Evolutionary conservation across 805 yeast genomes (phyloP), one percentile per base, ranked within the genome.

Genomic region (Hanseniaspora hatyaiensis): DNA sequence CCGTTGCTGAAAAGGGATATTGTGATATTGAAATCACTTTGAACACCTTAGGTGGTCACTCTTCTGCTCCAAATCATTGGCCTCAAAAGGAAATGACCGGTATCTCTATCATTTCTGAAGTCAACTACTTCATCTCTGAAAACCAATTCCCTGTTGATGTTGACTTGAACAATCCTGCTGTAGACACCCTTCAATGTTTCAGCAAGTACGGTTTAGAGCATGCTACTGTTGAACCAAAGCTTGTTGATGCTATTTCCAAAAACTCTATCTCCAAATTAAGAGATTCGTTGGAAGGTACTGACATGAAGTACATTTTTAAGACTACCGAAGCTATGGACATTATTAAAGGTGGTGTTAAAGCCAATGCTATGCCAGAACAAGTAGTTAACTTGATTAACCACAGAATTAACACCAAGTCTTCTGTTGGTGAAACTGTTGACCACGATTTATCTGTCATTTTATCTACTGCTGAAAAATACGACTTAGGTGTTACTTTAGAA

Each of bases 331-430:
- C 85, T 0, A 64, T 71, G 34, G 82, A 78, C 56, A 67, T 77
- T 15, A 66, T 81, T 50, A 55, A 60, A 9, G 87, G 86, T 18
- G 88, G 87, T 22, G 70, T 74, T 49, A 80, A 80, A 63, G 66
- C 75, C 30, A 80, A 80, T 56, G 82, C 86, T 0, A 64, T 80
- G 42, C 87, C 88, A 1, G 85, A 80, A 54, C 58, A 66, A 28
- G 74, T 71, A 4, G 57, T 62, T 26, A 64, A 74, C 13, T 55
- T 66, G 22, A 66, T 77, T 40, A 79, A 81, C 63, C 78, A 78
- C 56, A 65, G 87, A 53, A 66, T 80, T 50, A 68, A 72, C 13
- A 60, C 73, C 39, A 82, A 75, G 51, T 66, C 74, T 15, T 60
- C 67, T 19, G 64, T 69, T 3, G 60, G 60, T 1, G 66, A 64